A percentile compares a stretch with the other conserved stretches of the same genome.
Conservation (phyloP, 192 early-diverging fungal genomes). For the Diversispora epigaea region DNA sequence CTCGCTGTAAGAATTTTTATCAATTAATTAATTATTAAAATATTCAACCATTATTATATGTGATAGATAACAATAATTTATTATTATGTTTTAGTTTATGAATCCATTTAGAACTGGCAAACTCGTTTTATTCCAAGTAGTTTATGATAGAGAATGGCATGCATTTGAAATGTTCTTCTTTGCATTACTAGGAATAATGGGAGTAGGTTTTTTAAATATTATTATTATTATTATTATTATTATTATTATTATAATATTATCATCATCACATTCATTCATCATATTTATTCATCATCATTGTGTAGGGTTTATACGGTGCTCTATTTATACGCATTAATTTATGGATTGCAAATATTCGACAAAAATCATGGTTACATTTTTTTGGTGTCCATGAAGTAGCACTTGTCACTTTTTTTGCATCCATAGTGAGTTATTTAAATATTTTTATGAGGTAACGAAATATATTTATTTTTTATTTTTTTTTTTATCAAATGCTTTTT, state of each 20-base stretch:
- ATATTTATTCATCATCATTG: background rate
- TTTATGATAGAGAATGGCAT: conserved; percentile 88
- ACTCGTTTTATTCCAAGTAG: conserved; percentile 84
- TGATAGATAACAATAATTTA: background rate
- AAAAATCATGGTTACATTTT: conserved; percentile 64
- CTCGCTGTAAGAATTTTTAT: conserved; percentile 57
- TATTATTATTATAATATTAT: background rate
- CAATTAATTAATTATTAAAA: conserved; percentile 29
- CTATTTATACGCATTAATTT: conserved; percentile 75
- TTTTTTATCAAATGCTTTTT: too few relatives aligned
- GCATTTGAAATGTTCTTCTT: conserved; percentile 90
- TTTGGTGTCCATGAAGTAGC: conserved; percentile 78
- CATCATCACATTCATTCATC: background rate
- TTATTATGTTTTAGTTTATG: conserved; percentile 55
- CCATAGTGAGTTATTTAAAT: conserved; percentile 73
- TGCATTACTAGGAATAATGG: conserved; percentile 77
- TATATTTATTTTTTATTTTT: background rate
- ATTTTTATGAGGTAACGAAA: conserved; percentile 68
- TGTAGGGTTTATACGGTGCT: conserved; percentile 81
- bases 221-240: conserved; percentile 19
- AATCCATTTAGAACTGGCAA: conserved; percentile 84
- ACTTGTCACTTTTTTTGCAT: conserved; percentile 68
- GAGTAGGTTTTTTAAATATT: conserved; percentile 52
- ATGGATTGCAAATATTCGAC: conserved; percentile 68
- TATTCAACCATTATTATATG: background rate